Conservation (phyloP, 2,329 filamentous ascomycete genomes). For the Aspergillus fumigatus region DNA sequence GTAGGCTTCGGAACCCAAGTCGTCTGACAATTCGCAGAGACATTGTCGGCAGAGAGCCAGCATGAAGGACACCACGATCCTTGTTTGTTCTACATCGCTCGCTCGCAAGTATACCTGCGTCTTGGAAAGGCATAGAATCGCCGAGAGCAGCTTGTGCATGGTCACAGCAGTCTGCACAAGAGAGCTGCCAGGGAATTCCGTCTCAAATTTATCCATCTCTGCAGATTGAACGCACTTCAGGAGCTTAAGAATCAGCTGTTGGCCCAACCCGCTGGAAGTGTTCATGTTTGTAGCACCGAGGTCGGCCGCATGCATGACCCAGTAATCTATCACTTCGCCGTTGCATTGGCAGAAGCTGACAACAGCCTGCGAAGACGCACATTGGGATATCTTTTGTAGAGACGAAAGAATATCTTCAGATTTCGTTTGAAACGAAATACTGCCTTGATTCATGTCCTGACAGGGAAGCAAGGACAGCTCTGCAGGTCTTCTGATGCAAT, state of each 20-base stretch:
- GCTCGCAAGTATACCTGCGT: conserved; percentile 9
- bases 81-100: conserved; percentile 5
- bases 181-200: neutral
- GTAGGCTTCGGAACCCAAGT: conserved; percentile 10
- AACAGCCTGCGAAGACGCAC: conserved; percentile 1
- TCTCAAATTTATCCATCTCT: conserved; percentile 3
- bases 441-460: neutral
- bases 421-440: neutral
- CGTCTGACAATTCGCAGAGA: conserved; percentile 16
- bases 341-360: conserved; percentile 12
- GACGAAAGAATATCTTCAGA: neutral
- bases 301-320: conserved; percentile 6
- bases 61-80: conserved; percentile 12
- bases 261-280: conserved; percentile 2
- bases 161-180: conserved; percentile 8
- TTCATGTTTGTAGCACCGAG: neutral
- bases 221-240: conserved; percentile 3
- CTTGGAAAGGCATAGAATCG: conserved; percentile 9
- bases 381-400: conserved; percentile 4
- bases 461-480: conserved; percentile 14
- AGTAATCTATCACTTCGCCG: conserved; percentile 1
- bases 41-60: conserved; percentile 12
- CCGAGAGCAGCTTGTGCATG: conserved; percentile 15
- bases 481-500: conserved; percentile 20
- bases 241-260: conserved; percentile 5